These are phyloP conservation scores for Acanthamoeba sp. DNA, from an alignment of 208 protist genomes.

Conservation along the genomic window DNA sequence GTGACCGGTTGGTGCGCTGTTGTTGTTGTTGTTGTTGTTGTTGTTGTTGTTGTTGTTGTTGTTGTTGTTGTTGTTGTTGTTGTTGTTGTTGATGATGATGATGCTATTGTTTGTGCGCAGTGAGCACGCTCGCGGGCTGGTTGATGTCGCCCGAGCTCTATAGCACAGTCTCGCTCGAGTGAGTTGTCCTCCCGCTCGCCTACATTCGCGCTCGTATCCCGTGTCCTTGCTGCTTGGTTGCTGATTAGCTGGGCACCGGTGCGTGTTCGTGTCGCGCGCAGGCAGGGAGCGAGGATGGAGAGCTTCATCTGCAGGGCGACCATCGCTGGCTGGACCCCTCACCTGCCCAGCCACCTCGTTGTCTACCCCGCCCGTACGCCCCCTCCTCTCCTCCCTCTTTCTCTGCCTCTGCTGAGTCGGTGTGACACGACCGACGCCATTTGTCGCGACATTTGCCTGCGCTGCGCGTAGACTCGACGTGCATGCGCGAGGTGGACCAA, in stretches of 20 bases:
- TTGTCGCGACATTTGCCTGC: too few relatives aligned
- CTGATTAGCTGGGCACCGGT: too few relatives aligned
- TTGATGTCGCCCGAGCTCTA: slow-evolving; percentile 16
- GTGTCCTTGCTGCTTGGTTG: too few relatives aligned
- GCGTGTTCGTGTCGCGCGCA: background rate
- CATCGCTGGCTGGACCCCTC: background rate
- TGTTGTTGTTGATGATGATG: too few relatives aligned
- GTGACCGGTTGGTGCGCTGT: background rate
- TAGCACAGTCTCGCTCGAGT: background rate
- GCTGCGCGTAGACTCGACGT: background rate
- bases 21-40: background rate
- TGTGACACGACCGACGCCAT: too few relatives aligned
- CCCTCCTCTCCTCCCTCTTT: background rate
- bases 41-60: too few relatives aligned
- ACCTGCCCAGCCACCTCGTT: background rate
- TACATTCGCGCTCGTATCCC: background rate
- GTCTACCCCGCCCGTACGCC: background rate
- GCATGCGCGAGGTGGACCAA: background rate
- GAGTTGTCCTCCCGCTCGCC: background rate
- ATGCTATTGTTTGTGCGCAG: too few relatives aligned
- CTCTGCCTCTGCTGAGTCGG: background rate
- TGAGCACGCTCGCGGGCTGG: background rate
- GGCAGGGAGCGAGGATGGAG: background rate
- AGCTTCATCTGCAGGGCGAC: background rate
- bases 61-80: too few relatives aligned